phyloP scores from a whole-genome alignment of 2,329 filamentous ascomycete species.

The Didymella exigua region DNA sequence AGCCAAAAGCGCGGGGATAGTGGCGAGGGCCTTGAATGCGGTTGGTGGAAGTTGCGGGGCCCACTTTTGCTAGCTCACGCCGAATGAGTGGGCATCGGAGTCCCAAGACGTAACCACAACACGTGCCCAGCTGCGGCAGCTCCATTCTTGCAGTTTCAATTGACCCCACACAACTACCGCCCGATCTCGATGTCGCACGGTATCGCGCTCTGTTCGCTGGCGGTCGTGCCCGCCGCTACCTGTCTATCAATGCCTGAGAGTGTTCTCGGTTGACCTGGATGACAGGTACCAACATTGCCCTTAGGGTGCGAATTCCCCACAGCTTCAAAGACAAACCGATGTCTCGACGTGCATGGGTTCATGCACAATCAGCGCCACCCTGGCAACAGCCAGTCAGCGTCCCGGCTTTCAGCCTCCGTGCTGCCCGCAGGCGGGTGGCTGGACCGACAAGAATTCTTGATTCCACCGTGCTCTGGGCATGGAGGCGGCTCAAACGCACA shows the following conservation, averaged over 20 bases:
- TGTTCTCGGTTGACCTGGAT: background rate
- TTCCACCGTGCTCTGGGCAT: background rate
- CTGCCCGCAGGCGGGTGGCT: constrained; percentile 8
- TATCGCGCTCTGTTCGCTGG: background rate
- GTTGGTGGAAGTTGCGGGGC: constrained; percentile 12
- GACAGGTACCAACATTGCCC: background rate
- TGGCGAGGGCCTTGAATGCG: background rate
- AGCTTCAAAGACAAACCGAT: background rate
- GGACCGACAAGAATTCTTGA: background rate
- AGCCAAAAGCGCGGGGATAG: background rate
- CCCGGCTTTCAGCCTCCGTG: background rate
- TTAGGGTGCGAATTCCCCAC: background rate
- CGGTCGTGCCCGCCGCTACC: background rate
- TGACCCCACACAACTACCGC: background rate
- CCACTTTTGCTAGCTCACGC: background rate
- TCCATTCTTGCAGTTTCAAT: background rate
- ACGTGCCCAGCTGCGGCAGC: background rate
- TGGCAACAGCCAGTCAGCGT: background rate
- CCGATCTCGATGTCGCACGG: background rate
- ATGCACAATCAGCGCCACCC: background rate
- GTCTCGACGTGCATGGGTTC: background rate
- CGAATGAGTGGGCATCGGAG: background rate
- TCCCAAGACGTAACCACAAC: background rate
- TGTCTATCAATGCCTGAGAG: background rate
- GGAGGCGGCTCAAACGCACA: background rate